phyloP scores from a whole-genome alignment of 2,329 filamentous ascomycete species.

The Balansia obtecta region DNA sequence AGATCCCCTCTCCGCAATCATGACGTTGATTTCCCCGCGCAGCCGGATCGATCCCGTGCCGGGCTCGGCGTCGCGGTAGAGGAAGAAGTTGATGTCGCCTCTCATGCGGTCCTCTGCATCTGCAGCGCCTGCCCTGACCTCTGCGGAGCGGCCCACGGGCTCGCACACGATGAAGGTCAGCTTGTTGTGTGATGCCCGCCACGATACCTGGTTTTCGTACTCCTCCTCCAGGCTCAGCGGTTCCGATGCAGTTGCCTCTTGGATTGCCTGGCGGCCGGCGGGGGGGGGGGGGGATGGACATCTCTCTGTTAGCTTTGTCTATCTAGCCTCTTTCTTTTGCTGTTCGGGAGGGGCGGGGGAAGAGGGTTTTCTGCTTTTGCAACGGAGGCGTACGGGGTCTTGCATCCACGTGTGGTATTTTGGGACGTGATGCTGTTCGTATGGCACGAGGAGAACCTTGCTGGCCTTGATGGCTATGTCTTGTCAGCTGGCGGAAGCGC shows the following conservation, averaged over 20 bases:
- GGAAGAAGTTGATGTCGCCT: slow-evolving; percentile 72
- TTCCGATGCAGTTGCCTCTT: slow-evolving; percentile 77
- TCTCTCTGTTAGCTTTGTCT: neutral
- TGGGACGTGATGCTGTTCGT: slow-evolving; percentile 67
- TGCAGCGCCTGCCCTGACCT: slow-evolving; percentile 23
- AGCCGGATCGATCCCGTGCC: slow-evolving; percentile 10
- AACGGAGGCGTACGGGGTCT: slow-evolving; percentile 41
- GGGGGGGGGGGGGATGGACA: no score
- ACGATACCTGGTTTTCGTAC: slow-evolving; percentile 80
- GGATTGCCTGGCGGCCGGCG: slow-evolving; percentile 56
- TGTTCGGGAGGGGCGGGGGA: neutral
- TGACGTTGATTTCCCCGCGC: slow-evolving; percentile 71
- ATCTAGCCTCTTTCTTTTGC: slow-evolving; percentile 9
- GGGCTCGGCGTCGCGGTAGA: slow-evolving; percentile 31
- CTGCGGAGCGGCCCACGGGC: slow-evolving; percentile 17
- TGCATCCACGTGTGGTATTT: slow-evolving; percentile 90
- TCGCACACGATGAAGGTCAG: slow-evolving; percentile 80
- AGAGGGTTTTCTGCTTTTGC: neutral
- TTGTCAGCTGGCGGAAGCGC: neutral
- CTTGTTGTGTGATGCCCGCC: slow-evolving; percentile 74
- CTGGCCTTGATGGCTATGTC: slow-evolving; percentile 51
- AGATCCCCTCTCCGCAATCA: slow-evolving; percentile 54
- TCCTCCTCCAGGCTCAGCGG: slow-evolving; percentile 70
- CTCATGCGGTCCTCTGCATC: slow-evolving; percentile 50
- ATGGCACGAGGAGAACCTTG: slow-evolving; percentile 67